Base-by-base conservation (phyloP, 306 rosid genomes). In the Psophocarpus tetragonolobus region DNA sequence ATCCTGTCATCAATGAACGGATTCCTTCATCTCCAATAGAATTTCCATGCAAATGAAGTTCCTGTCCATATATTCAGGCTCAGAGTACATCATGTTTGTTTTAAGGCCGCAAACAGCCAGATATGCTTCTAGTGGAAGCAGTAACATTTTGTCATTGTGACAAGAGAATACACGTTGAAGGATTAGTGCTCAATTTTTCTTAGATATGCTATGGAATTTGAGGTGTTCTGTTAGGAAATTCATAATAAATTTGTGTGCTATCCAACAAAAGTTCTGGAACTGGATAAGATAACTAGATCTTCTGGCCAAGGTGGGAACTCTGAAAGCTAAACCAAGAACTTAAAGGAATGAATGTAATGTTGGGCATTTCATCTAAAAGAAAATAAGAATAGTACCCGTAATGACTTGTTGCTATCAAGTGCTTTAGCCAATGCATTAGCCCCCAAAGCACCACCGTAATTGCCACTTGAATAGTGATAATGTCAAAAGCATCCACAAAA, bases 381-480 rank as follows among this genome's bases (percentile, higher is more conserved):
- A 68, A 70, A 77, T n/a, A 77, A 85, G 86, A 20, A 54, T 73
- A 68, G 71, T 88, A 95, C 99, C 97, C 88, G 85, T 75, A 95
- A n/a, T 57, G 97, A 91, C 81, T 92, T 95, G 92, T 95, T 95
- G 64, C 90, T 84, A 82, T 95, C 97, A 75, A 95, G 88, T 85
- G 96, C 99, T 82, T 89, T 92, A 79, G 97, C 90, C 77, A 95
- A 89, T 75, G 97, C 96, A 86, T 91, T 95, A 84, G 90, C 96
- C 83, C 99, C 99, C 91, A 95, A 82, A 27, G 99, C 91, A 73
- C 97, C 99, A 66, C 99, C 99, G 84, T 95, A 95, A 83, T 95
- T 95, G 87, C 97, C 97, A 87, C 99, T 95, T 27, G 62, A 86
- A 66, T 71, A 87, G 80, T 13, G 86, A 79, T 39, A 38, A 58